phyloP scores from a whole-genome alignment of 768 basidiomycete species.

The Mrakia gelida region DNA sequence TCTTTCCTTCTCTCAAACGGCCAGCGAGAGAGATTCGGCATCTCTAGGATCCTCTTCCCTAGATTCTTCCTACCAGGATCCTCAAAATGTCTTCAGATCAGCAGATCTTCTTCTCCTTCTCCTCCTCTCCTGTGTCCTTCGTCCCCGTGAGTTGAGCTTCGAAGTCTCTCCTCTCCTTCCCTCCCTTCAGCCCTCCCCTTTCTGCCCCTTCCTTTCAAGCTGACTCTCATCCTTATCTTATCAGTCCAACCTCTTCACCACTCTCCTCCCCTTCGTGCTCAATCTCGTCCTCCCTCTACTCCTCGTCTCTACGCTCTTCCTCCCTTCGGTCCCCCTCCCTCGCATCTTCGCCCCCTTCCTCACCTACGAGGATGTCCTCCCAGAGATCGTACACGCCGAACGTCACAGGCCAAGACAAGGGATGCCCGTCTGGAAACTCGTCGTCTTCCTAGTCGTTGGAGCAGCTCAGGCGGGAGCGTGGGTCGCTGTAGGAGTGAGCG shows the following conservation, averaged over 20 bases:
- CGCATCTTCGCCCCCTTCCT: not conserved
- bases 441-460: not conserved
- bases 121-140: not conserved
- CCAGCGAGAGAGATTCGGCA: too few relatives aligned
- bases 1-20: too few relatives aligned
- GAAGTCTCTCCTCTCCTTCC: not conserved
- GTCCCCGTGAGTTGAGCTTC: not conserved
- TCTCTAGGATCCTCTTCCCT: too few relatives aligned
- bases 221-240: not conserved
- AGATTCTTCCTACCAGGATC: too few relatives aligned
- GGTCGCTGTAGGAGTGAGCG: not conserved
- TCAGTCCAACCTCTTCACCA: not conserved
- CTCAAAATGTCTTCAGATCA: too few relatives aligned
- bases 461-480: not conserved
- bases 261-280: not conserved
- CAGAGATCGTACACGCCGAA: not conserved
- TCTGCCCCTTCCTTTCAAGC: too few relatives aligned
- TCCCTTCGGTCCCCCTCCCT: not conserved
- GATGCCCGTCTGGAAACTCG: not conserved
- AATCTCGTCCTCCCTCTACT: not conserved
- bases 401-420: not conserved
- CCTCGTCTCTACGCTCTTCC: not conserved
- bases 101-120: not conserved
- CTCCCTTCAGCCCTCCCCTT: not conserved
- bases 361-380: slow-evolving; percentile 1